These are phyloP conservation scores for Moesziomyces parantarcticus DNA, from an alignment of 1,284 basidiomycete species.

Conservation along the genomic window DNA sequence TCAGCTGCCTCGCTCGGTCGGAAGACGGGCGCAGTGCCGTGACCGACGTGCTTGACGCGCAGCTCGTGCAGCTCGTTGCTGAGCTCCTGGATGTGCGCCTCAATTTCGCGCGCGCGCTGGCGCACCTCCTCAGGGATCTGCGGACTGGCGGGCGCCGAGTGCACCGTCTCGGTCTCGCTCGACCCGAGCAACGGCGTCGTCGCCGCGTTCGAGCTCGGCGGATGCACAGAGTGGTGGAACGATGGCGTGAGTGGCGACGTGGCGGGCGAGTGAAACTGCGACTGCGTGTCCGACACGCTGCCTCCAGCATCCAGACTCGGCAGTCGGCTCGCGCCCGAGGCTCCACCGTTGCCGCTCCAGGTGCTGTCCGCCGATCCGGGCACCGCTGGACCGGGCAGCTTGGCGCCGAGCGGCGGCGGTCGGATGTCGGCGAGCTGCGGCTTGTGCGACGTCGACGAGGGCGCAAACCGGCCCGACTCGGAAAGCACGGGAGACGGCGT, in stretches of 20 bases:
- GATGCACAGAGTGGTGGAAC: slow-evolving; percentile 32
- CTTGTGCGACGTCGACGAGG: slow-evolving; percentile 11
- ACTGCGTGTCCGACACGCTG: slow-evolving; percentile 37
- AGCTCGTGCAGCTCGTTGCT: slow-evolving; percentile 46
- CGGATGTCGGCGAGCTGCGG: slow-evolving; percentile 33
- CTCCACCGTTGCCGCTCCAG: slow-evolving; percentile 25
- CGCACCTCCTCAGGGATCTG: slow-evolving; percentile 40
- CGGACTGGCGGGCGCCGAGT: slow-evolving; percentile 18
- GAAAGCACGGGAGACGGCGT: slow-evolving; percentile 20
- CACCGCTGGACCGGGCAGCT: slow-evolving; percentile 30
- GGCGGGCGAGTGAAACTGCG: slow-evolving; percentile 41
- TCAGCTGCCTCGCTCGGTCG: slow-evolving; percentile 5
- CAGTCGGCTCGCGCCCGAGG: slow-evolving; percentile 17
- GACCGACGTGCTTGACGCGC: slow-evolving; percentile 35
- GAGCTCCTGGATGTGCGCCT: slow-evolving; percentile 45
- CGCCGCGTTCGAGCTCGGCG: neutral
- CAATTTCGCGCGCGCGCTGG: slow-evolving; percentile 44
- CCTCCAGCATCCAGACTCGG: slow-evolving; percentile 42
- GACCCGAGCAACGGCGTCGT: slow-evolving; percentile 3
- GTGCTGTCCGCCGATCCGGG: slow-evolving; percentile 43
- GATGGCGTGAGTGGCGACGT: slow-evolving; percentile 42
- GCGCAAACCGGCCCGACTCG: slow-evolving; percentile 11
- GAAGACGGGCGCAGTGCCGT: slow-evolving; percentile 30
- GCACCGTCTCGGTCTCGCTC: slow-evolving; percentile 1
- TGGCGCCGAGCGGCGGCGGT: slow-evolving; percentile 30